A percentile compares a stretch with the other conserved stretches of the same genome.
Conservation (phyloP, 345 rosid genomes). For the Eucalyptus fibrosa region DNA sequence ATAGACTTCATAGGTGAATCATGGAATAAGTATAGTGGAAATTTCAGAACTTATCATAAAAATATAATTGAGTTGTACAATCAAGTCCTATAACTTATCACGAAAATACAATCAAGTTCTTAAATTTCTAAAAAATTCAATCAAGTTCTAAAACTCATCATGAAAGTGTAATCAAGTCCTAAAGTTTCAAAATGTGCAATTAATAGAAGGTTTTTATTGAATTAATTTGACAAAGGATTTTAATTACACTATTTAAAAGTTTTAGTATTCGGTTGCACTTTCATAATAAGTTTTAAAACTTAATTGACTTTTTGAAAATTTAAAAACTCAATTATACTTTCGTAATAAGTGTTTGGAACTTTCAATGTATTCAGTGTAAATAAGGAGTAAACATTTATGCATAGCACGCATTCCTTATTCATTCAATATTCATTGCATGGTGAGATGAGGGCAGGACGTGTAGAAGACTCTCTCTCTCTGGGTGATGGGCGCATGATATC, state of each 20-base stretch:
- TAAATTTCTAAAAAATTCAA: no score
- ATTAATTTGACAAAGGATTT: no score
- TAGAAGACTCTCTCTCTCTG: background rate
- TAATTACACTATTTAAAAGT: fast-evolving
- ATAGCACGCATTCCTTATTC: no score
- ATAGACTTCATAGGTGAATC: background rate
- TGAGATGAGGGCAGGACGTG: background rate
- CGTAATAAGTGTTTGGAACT: no score
- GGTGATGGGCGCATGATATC: background rate
- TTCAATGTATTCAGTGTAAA: fast-evolving
- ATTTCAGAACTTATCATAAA: no score
- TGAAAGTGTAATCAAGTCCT: fast-evolving
- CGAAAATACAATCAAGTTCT: fast-evolving
- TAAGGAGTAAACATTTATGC: background rate
- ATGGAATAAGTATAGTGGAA: background rate
- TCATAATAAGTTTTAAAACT: no score
- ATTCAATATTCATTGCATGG: background rate
- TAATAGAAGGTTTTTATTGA: fast-evolving
- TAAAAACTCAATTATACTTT: no score
- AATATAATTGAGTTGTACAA: fast-evolving
- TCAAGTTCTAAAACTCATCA: no score
- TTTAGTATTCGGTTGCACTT: fast-evolving
- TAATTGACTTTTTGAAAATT: no score
- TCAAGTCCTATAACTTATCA: fast-evolving
- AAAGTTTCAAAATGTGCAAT: no score